Evolutionary conservation across 1,284 basidiomycete species (phyloP).

Genomic region (Stygiomarasmius scandens): DNA sequence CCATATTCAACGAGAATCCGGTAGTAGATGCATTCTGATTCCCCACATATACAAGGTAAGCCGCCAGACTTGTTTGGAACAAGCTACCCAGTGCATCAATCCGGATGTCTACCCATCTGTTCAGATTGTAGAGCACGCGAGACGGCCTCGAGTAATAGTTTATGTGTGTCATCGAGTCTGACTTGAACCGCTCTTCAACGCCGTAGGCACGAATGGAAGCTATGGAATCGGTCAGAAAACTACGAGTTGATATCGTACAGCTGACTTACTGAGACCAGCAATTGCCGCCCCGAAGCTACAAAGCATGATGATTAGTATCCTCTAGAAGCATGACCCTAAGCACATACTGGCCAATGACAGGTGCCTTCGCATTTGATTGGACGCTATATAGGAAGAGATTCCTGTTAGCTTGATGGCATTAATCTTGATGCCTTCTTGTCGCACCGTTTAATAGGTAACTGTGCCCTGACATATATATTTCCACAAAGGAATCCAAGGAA

Average conservation of each 20-base stretch:
- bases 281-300: conserved; percentile 67
- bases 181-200: conserved; percentile 41
- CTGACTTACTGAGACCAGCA: conserved; percentile 59
- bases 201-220: conserved; percentile 46
- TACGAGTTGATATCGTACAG: conserved; percentile 6
- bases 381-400: conserved; percentile 26
- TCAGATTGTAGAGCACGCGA: conserved; percentile 46
- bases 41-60: conserved; percentile 40
- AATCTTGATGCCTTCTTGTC: neutral
- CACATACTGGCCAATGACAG: conserved; percentile 52
- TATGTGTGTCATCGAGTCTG: conserved; percentile 39
- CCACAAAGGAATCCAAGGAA: conserved; percentile 29
- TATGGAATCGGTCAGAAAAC: neutral
- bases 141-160: conserved; percentile 41
- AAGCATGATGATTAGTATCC: conserved; percentile 20
- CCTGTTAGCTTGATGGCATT: neutral
- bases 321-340: neutral
- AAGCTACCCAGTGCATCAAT: conserved; percentile 44
- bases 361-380: conserved; percentile 61
- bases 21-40: conserved; percentile 38
- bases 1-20: conserved; percentile 42
- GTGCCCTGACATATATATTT: conserved; percentile 55
- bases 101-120: conserved; percentile 53
- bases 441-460: conserved; percentile 58
- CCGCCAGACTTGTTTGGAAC: conserved; percentile 43